phyloP scores from a whole-genome alignment of 768 basidiomycete species.

The Kwoniella mangroviensis region DNA sequence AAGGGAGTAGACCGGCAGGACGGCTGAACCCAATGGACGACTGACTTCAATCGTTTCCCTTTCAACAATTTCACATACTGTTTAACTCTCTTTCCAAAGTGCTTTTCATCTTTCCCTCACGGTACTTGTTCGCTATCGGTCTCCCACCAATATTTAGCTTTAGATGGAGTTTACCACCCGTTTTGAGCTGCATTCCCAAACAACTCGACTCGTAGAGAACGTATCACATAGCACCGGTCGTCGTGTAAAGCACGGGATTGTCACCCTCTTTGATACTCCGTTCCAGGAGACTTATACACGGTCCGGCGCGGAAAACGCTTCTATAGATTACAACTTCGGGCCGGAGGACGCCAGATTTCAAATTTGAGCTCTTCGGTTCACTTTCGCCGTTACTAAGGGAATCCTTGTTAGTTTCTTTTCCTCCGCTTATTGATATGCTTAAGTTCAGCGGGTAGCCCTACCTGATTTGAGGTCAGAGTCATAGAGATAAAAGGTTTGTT shows the following conservation, averaged over 20 bases:
- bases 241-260: slow-evolving; percentile 66
- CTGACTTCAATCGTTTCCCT: slow-evolving; percentile 78
- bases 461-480: slow-evolving; percentile 74
- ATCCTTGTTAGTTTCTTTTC: slow-evolving; percentile 91
- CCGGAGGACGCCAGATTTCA: slow-evolving; percentile 69
- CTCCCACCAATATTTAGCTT: slow-evolving; percentile 79
- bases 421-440: slow-evolving; percentile 89
- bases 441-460: slow-evolving; percentile 84
- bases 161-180: slow-evolving; percentile 83
- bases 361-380: slow-evolving; percentile 84
- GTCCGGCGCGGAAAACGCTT: slow-evolving; percentile 69
- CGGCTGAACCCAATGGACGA: slow-evolving; percentile 64
- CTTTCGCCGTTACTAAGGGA: slow-evolving; percentile 84
- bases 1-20: slow-evolving; percentile 66
- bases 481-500: slow-evolving; percentile 49
- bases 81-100: slow-evolving; percentile 81
- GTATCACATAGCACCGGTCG: slow-evolving; percentile 69
- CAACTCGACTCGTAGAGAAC: slow-evolving; percentile 77
- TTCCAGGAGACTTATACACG: slow-evolving; percentile 78
- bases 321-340: slow-evolving; percentile 80
- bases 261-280: slow-evolving; percentile 66
- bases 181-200: slow-evolving; percentile 84
- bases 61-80: slow-evolving; percentile 80
- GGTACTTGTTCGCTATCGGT: slow-evolving; percentile 82
- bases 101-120: slow-evolving; percentile 82